Evolutionary conservation across 2,329 filamentous ascomycete species (phyloP).

Genomic region (Elsinoe perseae): DNA sequence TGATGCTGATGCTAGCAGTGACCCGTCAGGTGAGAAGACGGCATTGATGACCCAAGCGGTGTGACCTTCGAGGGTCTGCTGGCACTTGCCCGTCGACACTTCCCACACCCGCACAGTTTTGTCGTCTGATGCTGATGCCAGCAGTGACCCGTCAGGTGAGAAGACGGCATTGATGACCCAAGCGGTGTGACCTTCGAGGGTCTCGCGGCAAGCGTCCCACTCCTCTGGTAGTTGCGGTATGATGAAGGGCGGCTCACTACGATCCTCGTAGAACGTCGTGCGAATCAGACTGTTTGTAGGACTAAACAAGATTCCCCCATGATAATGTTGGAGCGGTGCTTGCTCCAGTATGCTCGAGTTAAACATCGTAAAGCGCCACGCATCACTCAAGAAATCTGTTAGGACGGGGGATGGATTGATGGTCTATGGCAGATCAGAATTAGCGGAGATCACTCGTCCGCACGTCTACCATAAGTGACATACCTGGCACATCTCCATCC

Average conservation of each 20-base stretch:
- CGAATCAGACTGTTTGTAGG: background rate
- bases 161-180: background rate
- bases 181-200: background rate
- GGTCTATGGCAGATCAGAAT: background rate
- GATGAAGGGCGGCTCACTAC: background rate
- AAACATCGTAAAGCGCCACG: background rate
- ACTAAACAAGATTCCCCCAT: background rate
- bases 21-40: background rate
- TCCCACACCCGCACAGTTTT: background rate
- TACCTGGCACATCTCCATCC: background rate
- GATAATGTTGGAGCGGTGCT: background rate
- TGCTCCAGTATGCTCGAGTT: background rate
- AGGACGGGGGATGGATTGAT: background rate
- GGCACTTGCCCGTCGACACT: background rate
- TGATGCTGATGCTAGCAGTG: background rate
- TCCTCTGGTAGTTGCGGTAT: background rate
- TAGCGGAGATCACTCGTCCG: background rate
- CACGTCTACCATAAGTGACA: background rate
- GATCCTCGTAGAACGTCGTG: background rate
- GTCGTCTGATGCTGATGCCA: background rate
- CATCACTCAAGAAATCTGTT: background rate
- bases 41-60: background rate
- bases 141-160: background rate
- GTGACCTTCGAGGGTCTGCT: background rate
- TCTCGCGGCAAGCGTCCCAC: background rate